Evolutionary conservation across 352 stramenopile genomes (phyloP).

Genomic region (Lagenidium sp.): DNA sequence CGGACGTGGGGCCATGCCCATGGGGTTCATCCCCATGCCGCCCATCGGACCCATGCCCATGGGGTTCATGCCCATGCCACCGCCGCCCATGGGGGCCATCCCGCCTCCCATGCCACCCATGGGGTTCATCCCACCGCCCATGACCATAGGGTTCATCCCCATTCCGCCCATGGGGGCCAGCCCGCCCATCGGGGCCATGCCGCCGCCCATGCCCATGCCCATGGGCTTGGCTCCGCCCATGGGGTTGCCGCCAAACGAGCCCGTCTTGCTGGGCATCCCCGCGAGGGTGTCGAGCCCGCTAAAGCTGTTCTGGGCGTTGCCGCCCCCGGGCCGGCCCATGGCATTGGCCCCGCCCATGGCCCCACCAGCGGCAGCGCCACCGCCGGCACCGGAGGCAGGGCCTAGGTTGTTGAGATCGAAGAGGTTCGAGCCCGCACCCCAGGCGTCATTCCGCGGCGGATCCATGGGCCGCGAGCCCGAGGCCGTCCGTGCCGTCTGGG

Average conservation of each 20-base stretch:
- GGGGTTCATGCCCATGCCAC: constrained; percentile 21
- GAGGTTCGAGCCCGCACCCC: constrained; percentile 67
- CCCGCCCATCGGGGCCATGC: constrained; percentile 29
- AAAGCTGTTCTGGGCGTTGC: constrained; percentile 63
- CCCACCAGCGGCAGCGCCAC: constrained; percentile 1
- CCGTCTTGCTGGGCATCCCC: constrained; percentile 60
- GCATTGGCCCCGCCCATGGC: too few species aligned
- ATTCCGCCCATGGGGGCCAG: constrained; percentile 52
- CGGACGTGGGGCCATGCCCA: constrained; percentile 13
- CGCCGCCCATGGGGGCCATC: constrained; percentile 38
- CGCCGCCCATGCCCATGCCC: constrained; percentile 21
- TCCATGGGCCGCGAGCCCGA: constrained; percentile 53
- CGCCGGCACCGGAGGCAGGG: constrained; percentile 11
- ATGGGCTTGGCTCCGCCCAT: constrained; percentile 22
- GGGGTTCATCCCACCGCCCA: constrained; percentile 20
- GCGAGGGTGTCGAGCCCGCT: constrained; percentile 73
- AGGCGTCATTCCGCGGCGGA: constrained; percentile 64
- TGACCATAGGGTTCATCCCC: constrained; percentile 40
- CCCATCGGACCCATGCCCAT: constrained; percentile 22
- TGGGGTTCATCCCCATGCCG: constrained; percentile 34
- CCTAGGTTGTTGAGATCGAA: constrained; percentile 75
- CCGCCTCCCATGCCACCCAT: constrained; percentile 47
- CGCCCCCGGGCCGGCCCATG: constrained; percentile 20
- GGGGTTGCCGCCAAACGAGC: constrained; percentile 35
- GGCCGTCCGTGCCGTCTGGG: constrained; percentile 23